phyloP scores from a whole-genome alignment of 75 land plant genomes.

The Cryptomeria japonica region DNA sequence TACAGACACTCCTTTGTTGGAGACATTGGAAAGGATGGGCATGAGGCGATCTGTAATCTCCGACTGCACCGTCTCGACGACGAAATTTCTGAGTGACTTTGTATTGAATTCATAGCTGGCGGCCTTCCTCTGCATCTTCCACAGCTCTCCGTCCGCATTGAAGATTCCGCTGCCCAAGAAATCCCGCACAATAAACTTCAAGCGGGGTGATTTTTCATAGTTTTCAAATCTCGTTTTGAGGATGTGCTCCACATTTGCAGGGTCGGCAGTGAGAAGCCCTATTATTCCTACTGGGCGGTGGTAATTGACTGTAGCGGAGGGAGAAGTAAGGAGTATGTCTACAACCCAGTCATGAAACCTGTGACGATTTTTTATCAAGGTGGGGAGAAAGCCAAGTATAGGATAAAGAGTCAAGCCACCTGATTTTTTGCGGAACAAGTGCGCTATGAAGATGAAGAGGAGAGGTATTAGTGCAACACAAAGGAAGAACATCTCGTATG shows the following conservation, averaged over 20 bases:
- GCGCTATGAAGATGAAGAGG: too few species aligned
- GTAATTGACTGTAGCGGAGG: neutral
- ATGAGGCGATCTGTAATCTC: slow-evolving; percentile 17
- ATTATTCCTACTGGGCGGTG: neutral
- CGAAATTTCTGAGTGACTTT: slow-evolving; percentile 14
- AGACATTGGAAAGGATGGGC: slow-evolving; percentile 11
- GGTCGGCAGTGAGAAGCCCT: slow-evolving; percentile 14
- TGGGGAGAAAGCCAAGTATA: neutral
- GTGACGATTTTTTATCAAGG: neutral
- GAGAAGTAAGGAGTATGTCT: neutral
- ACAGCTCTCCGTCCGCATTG: too few species aligned
- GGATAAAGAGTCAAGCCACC: neutral
- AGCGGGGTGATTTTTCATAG: slow-evolving; percentile 19
- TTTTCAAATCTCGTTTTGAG: slow-evolving; percentile 33
- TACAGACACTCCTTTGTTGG: neutral
- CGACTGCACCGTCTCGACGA: slow-evolving; percentile 21
- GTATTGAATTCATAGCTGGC: too few species aligned
- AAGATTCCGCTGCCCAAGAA: slow-evolving; percentile 33
- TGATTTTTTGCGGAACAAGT: too few species aligned
- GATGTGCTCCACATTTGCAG: slow-evolving; percentile 29
- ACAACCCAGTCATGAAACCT: neutral
- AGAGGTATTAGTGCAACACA: too few species aligned
- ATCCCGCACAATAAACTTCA: slow-evolving; percentile 1
- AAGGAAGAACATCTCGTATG: too few species aligned
- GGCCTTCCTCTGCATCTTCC: too few species aligned